Base-by-base conservation (phyloP, 202 grass and related monocot species). In the Eragrostis tef region DNA sequence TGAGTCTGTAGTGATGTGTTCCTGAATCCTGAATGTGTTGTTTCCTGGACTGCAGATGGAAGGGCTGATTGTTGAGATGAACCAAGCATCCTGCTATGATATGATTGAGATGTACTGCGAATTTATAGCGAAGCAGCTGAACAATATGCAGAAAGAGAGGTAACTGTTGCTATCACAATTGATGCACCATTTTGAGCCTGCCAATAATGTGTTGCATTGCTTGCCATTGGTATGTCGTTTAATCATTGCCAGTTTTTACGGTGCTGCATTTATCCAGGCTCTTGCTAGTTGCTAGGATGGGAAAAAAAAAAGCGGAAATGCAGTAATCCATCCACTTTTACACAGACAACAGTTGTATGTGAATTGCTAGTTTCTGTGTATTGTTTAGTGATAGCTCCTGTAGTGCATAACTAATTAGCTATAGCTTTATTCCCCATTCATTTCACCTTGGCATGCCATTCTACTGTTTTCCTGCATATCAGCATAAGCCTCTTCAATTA, bases 101-200 rank as follows among this genome's bases (percentile, higher is more conserved):
- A 90, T 87, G 83, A 96, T 99, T n/a, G 96, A 96, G 74, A 74
- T 92, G 63, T 99, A 69, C 67, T 99, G 90, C 2, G 89, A 93
- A 59, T 81, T 79, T 74, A 81, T 96, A 75, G 85, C 77, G 79
- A 99, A 90, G 80, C 89, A 90, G 82, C 96, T 99, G 83, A 82
- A 87, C 45, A 75, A 46, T 74, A 47, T 99, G 61, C 88, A 93
- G 81, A 96, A 99, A 62, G 85, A 99, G 84, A 96, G 90, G 96
- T 99, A 91, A 54, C 4, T 54, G 31, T 75, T 71, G 50, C 49
- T 53, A 34, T 13, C 45, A 56, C 19, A 19, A 9, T 49, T 34
- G 51, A 43, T 27, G 24, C 48, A 56, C 11, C 26, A 56, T 59
- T 49, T 61, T 54, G n/a, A 61, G 68, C 22, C 0, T 69, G 29